phyloP scores from a whole-genome alignment of 768 basidiomycete species.

The Boletus rubroflammeus region DNA sequence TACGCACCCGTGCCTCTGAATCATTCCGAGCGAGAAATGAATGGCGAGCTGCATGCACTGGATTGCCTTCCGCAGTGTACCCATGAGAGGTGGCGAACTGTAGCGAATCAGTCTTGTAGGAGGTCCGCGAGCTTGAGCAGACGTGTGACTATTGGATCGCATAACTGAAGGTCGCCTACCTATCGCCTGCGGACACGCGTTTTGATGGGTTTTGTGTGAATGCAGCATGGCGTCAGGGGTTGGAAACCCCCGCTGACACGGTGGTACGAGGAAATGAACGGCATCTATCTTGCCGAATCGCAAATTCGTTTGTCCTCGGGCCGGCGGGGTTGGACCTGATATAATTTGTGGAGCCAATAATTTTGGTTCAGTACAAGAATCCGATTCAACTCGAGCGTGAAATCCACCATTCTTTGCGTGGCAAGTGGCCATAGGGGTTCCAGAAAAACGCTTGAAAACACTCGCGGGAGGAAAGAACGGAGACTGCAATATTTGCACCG shows the following conservation, averaged over 20 bases:
- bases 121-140: neutral
- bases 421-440: neutral
- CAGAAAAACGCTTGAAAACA: neutral
- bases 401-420: neutral
- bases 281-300: constrained; percentile 20
- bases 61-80: neutral
- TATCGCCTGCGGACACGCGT: constrained; percentile 15
- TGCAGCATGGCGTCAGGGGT: constrained; percentile 25
- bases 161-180: constrained; percentile 2
- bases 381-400: neutral
- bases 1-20: constrained; percentile 6
- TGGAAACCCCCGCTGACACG: constrained; percentile 10
- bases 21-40: neutral
- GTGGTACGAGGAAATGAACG: constrained; percentile 23
- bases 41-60: neutral
- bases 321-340: constrained; percentile 11
- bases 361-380: neutral
- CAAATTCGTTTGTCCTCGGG: constrained; percentile 12
- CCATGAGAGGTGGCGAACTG: neutral
- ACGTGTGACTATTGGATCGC: neutral
- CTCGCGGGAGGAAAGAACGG: constrained; percentile 19
- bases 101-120: neutral
- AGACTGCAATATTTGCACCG: neutral
- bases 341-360: neutral
- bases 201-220: constrained; percentile 21